Conservation (phyloP, 805 yeast species). For the Metschnikowia similis region DNA sequence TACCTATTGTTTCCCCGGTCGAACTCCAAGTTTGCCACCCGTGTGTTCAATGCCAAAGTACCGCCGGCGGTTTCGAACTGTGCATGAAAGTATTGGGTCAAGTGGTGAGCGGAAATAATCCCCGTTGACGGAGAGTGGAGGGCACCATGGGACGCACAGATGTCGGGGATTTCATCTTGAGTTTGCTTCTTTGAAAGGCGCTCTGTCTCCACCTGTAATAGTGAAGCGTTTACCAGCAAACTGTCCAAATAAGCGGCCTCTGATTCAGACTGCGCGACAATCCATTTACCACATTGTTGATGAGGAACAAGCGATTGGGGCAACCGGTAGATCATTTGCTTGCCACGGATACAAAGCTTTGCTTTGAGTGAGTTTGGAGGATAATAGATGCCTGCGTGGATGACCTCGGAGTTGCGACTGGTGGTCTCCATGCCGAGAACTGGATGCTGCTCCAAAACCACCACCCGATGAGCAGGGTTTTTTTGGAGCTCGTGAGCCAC, state of each 20-base stretch:
- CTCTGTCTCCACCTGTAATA: conserved; percentile 54
- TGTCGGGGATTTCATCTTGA: conserved; percentile 55
- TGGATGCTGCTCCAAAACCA: conserved; percentile 65
- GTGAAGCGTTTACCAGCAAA: conserved; percentile 46
- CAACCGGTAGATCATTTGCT: conserved; percentile 53
- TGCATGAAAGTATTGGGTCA: conserved; percentile 56
- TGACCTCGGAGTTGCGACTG: conserved; percentile 87
- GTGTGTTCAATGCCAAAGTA: conserved; percentile 59
- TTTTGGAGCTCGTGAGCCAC: conserved; percentile 64
- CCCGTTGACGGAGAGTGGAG: conserved; percentile 81
- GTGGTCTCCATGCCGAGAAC: conserved; percentile 76
- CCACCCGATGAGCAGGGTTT: conserved; percentile 45
- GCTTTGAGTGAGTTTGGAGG: conserved; percentile 67
- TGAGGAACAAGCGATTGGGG: conserved; percentile 44
- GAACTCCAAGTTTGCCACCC: conserved; percentile 42
- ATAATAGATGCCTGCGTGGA: conserved; percentile 86
- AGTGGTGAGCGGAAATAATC: conserved; percentile 75
- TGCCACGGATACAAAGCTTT: conserved; percentile 70
- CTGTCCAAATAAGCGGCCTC: conserved; percentile 58
- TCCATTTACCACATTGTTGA: conserved; percentile 73
- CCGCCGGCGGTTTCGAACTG: conserved; percentile 56
- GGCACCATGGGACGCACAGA: conserved; percentile 57
- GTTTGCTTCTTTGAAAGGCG: conserved; percentile 48
- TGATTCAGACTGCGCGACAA: conserved; percentile 71
- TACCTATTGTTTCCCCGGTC: conserved; percentile 20